Evolutionary conservation across 2,329 filamentous ascomycete genomes (phyloP).

Genomic region (Claviceps arundinis): DNA sequence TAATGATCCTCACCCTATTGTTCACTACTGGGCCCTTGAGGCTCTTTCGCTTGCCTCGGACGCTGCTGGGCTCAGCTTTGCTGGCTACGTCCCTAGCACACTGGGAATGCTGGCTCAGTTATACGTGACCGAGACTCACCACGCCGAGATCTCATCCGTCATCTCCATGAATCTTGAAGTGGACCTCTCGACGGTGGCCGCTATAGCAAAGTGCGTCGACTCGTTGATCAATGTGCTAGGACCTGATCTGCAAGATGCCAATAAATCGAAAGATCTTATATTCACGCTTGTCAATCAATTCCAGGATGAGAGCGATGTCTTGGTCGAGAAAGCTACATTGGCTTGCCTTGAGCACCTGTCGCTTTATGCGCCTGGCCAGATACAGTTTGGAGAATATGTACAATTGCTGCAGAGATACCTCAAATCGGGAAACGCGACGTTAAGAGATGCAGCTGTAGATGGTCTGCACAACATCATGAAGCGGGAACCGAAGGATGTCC

Average conservation of each 20-base stretch:
- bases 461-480: constrained; percentile 94
- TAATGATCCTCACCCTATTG: constrained; percentile 86
- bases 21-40: constrained; percentile 94
- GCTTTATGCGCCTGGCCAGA: constrained; percentile 76
- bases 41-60: constrained; percentile 77
- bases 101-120: constrained; percentile 89
- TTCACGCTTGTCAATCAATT: constrained; percentile 77
- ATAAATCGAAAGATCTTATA: constrained; percentile 84
- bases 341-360: constrained; percentile 83
- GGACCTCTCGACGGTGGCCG: constrained; percentile 67
- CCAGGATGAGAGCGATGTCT: constrained; percentile 55
- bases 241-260: constrained; percentile 84
- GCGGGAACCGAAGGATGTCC: constrained; percentile 70
- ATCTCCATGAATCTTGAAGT: constrained; percentile 85
- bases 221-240: constrained; percentile 95
- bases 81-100: constrained; percentile 76
- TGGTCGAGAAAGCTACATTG: constrained; percentile 64
- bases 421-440: constrained; percentile 50
- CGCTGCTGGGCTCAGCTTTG: constrained; percentile 84
- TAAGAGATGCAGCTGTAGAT: constrained; percentile 72
- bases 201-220: constrained; percentile 78
- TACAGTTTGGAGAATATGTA: constrained; percentile 77
- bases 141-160: constrained; percentile 64
- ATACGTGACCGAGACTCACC: constrained; percentile 84
- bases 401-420: constrained; percentile 67